phyloP scores from a whole-genome alignment of 2,329 filamentous ascomycete species.

The Colletotrichum musicola region DNA sequence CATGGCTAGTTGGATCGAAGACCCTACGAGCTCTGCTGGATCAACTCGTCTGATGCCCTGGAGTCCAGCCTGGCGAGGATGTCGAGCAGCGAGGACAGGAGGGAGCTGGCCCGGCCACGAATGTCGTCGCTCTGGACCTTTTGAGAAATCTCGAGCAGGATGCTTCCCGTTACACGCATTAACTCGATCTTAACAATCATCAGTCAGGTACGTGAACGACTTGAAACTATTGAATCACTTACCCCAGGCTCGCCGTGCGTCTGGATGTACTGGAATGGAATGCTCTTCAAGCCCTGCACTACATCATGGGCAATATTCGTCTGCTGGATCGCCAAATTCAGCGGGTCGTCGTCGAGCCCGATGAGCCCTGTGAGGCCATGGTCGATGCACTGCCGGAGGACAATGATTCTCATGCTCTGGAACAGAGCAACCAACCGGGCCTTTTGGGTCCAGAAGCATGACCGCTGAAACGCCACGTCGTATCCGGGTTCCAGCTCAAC shows the following conservation, averaged over 20 bases:
- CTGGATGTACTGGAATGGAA: slow-evolving; percentile 25
- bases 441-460: slow-evolving; percentile 1
- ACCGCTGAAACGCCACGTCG: slow-evolving; percentile 7
- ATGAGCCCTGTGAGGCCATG: slow-evolving; percentile 3
- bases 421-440: slow-evolving; percentile 9
- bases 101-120: background rate
- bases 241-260: slow-evolving; percentile 27
- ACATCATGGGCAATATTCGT: slow-evolving; percentile 24
- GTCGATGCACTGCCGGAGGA: slow-evolving; percentile 13
- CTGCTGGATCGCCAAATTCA: slow-evolving; percentile 28
- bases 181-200: slow-evolving; percentile 52
- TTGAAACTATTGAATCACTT: no score
- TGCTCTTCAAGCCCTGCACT: slow-evolving; percentile 6
- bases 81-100: background rate
- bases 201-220: background rate
- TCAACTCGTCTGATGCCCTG: background rate
- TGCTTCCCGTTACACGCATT: slow-evolving; percentile 54
- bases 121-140: slow-evolving; percentile 3
- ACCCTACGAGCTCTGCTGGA: background rate
- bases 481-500: background rate
- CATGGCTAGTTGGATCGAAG: no score
- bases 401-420: slow-evolving; percentile 13
- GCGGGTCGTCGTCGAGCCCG: slow-evolving; percentile 8
- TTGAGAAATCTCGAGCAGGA: slow-evolving; percentile 48
- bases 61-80: slow-evolving; percentile 6